These are phyloP conservation scores for Berberis thunbergii DNA, from an alignment of 164 flowering plant genomes.

Conservation along the genomic window DNA sequence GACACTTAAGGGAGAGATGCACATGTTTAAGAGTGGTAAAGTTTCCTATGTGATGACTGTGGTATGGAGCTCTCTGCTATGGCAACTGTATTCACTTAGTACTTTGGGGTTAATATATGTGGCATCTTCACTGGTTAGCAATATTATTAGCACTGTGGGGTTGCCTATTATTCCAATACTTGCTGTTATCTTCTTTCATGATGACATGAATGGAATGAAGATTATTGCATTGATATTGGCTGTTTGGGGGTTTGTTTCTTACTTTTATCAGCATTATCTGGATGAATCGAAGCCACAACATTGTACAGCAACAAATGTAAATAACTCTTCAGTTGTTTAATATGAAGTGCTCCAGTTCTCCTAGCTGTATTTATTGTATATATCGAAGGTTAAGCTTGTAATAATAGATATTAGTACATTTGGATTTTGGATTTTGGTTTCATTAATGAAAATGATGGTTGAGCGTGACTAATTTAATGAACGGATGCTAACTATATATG, in stretches of 20 bases:
- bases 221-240: slow-evolving; percentile 24
- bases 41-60: slow-evolving; percentile 24
- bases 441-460: no score
- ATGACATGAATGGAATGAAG: slow-evolving; percentile 30
- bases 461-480: no score
- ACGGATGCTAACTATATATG: no score
- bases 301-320: no score
- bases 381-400: no score
- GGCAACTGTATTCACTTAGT: slow-evolving; percentile 24
- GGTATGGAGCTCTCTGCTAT: slow-evolving; percentile 20
- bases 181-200: slow-evolving; percentile 23
- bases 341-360: no score
- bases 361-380: no score
- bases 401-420: no score
- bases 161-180: slow-evolving; percentile 19
- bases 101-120: slow-evolving; percentile 16
- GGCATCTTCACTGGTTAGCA: slow-evolving; percentile 26
- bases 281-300: slow-evolving; percentile 11
- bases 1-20: slow-evolving; percentile 17
- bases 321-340: no score
- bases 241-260: slow-evolving; percentile 24
- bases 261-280: slow-evolving; percentile 23
- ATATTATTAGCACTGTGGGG: slow-evolving; percentile 20
- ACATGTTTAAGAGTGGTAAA: slow-evolving; percentile 12
- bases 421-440: no score